phyloP scores from a whole-genome alignment of 1,284 basidiomycete species.

The Butyriboletus pseudospeciosus region DNA sequence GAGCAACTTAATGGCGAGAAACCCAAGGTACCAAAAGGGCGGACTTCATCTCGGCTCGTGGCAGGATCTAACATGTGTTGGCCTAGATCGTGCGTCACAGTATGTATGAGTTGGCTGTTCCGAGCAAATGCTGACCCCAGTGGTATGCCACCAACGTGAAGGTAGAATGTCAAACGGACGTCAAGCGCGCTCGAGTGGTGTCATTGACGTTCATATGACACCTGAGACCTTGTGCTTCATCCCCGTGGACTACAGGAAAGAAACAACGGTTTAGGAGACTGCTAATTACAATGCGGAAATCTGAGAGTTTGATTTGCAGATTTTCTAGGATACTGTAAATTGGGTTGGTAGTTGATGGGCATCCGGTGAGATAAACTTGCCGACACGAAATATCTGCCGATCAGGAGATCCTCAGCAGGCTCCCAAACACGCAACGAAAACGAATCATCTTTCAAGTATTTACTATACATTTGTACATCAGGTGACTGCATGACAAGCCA shows the following conservation, averaged over 20 bases:
- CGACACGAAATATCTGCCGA: background rate
- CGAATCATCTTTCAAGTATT: background rate
- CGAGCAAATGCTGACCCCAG: no score
- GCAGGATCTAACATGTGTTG: background rate
- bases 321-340: no score
- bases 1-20: background rate
- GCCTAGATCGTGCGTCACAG: no score
- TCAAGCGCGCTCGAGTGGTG: background rate
- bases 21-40: background rate
- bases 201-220: background rate
- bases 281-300: background rate
- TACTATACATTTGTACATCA: background rate
- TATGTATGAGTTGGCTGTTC: no score
- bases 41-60: background rate
- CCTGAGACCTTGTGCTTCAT: background rate
- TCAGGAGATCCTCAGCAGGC: background rate
- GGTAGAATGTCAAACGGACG: background rate
- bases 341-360: no score
- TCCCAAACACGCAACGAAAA: background rate
- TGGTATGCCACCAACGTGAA: no score
- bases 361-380: background rate
- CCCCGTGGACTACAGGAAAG: background rate
- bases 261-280: background rate
- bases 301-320: no score
- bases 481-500: no score